phyloP scores from a whole-genome alignment of 2,329 filamentous ascomycete species.

The Calonectria montana region DNA sequence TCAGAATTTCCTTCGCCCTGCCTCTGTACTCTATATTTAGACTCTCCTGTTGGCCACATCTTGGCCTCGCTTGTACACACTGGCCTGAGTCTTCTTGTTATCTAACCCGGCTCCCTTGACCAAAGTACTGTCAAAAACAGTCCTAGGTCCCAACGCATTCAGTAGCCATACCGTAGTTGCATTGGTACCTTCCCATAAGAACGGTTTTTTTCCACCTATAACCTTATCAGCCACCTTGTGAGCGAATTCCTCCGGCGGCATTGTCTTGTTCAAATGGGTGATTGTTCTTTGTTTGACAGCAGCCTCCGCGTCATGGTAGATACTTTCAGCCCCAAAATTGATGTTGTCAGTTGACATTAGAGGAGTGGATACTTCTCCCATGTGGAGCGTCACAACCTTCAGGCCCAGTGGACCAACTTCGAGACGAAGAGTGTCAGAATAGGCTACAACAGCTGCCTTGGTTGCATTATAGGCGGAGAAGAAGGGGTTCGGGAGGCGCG shows the following conservation, averaged over 20 bases:
- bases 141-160: slow-evolving; percentile 14
- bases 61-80: too few species aligned
- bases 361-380: slow-evolving; percentile 21
- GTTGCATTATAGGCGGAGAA: slow-evolving; percentile 11
- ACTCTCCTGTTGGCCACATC: too few species aligned
- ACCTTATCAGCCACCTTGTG: neutral
- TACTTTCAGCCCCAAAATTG: slow-evolving; percentile 5
- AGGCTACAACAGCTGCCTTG: slow-evolving; percentile 19
- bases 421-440: slow-evolving; percentile 24
- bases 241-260: slow-evolving; percentile 13
- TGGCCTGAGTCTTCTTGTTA: too few species aligned
- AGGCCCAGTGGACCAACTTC: slow-evolving; percentile 18
- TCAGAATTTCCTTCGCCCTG: too few species aligned
- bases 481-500: slow-evolving; percentile 11
- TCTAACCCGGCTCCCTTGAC: neutral
- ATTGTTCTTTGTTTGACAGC: slow-evolving; percentile 4
- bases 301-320: neutral
- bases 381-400: slow-evolving; percentile 21
- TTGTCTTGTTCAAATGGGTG: neutral
- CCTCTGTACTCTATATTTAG: too few species aligned
- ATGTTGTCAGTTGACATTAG: slow-evolving; percentile 12
- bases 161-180: slow-evolving; percentile 17
- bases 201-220: neutral
- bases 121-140: slow-evolving; percentile 9
- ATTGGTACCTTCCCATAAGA: slow-evolving; percentile 20